Conservation (phyloP, 2,329 filamentous ascomycete genomes). For the Orbilia quercus region DNA sequence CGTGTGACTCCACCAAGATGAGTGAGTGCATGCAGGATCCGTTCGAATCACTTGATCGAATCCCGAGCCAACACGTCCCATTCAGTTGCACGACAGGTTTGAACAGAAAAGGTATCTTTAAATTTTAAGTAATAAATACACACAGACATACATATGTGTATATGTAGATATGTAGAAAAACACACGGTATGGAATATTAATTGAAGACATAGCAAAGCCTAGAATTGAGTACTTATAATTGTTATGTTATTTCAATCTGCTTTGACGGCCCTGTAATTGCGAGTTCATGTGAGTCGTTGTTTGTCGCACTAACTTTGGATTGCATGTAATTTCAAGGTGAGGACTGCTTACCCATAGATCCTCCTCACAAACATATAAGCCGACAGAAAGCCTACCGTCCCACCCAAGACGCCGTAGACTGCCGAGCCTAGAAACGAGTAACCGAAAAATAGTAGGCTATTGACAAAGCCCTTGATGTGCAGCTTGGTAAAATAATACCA, state of each 20-base stretch:
- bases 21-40: slow-evolving; percentile 46
- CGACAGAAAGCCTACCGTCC: slow-evolving; percentile 84
- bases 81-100: neutral
- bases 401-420: slow-evolving; percentile 82
- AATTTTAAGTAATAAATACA: too few species aligned
- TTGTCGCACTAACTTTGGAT: neutral
- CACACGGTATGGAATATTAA: too few species aligned
- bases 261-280: slow-evolving; percentile 67
- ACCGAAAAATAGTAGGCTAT: slow-evolving; percentile 82
- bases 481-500: slow-evolving; percentile 87
- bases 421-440: slow-evolving; percentile 85
- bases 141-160: neutral
- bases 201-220: too few species aligned
- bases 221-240: too few species aligned
- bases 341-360: slow-evolving; percentile 76
- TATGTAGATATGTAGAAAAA: too few species aligned
- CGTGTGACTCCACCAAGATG: slow-evolving; percentile 31
- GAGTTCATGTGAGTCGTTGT: slow-evolving; percentile 2
- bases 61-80: slow-evolving; percentile 53
- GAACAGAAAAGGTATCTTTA: too few species aligned
- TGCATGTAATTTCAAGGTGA: neutral
- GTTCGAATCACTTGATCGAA: slow-evolving; percentile 48
- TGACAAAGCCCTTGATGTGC: slow-evolving; percentile 82
- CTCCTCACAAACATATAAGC: slow-evolving; percentile 84
- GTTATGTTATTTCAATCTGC: slow-evolving; percentile 63